These are phyloP conservation scores for Lablab purpureus DNA, from an alignment of 306 rosid species.

Conservation along the genomic window DNA sequence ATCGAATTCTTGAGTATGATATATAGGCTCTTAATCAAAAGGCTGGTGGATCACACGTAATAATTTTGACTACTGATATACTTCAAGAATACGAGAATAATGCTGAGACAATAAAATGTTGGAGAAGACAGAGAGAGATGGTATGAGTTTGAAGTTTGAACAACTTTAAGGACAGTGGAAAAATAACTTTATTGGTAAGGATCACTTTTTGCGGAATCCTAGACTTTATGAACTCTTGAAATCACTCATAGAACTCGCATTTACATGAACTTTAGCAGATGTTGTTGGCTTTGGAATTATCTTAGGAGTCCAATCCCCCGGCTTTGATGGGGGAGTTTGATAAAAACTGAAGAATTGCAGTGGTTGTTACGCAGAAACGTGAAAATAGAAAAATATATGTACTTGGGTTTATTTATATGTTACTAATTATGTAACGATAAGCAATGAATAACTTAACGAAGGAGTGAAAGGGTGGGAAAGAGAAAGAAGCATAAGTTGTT, in stretches of 20 bases:
- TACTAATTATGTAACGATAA: neutral
- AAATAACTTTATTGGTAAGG: neutral
- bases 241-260: neutral
- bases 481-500: neutral
- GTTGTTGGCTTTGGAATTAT: neutral
- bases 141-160: neutral
- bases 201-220: slow-evolving; percentile 9
- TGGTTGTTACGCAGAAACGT: neutral
- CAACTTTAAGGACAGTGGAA: slow-evolving; percentile 15
- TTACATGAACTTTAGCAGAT: neutral
- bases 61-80: neutral
- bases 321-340: neutral
- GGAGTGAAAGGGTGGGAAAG: neutral
- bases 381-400: neutral
- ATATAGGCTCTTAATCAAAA: neutral
- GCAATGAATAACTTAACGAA: neutral
- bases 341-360: neutral
- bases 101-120: neutral
- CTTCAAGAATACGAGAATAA: neutral
- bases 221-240: neutral
- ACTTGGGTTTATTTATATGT: neutral
- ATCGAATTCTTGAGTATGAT: neutral
- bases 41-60: neutral
- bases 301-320: neutral
- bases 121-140: neutral